These are phyloP conservation scores for Phanerochaete sordida DNA, from an alignment of 768 basidiomycete species.

Conservation along the genomic window DNA sequence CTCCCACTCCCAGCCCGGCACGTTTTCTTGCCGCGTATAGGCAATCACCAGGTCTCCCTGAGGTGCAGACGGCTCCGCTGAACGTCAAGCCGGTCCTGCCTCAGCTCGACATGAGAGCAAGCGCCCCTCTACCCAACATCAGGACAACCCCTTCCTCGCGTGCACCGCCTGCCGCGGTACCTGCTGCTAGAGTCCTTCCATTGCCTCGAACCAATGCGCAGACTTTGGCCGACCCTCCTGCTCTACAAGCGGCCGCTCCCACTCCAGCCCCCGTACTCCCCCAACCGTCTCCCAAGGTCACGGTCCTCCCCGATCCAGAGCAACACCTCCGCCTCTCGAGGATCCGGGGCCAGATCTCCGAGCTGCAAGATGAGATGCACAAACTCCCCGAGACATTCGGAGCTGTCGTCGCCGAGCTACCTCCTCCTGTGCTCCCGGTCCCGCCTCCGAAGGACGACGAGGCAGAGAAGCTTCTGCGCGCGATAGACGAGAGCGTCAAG, in stretches of 20 bases:
- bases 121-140: too few relatives aligned
- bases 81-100: neutral
- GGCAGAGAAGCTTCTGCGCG: slow-evolving; percentile 10
- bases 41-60: neutral
- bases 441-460: slow-evolving; percentile 1
- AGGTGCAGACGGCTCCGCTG: neutral
- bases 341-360: neutral
- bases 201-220: too few relatives aligned
- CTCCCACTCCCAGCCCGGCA: neutral
- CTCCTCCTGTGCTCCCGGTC: neutral
- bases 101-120: too few relatives aligned
- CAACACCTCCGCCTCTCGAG: neutral
- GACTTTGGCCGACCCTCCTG: neutral
- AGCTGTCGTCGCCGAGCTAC: neutral
- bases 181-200: too few relatives aligned
- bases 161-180: too few relatives aligned
- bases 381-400: neutral
- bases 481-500: slow-evolving; percentile 10
- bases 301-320: neutral
- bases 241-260: too few relatives aligned
- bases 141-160: too few relatives aligned
- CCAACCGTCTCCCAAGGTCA: neutral
- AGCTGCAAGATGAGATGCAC: neutral
- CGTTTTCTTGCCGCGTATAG: neutral
- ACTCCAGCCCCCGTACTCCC: too few relatives aligned